A percentile compares a stretch with the other conserved stretches of the same genome.
These are phyloP conservation scores for Neurospora terricola DNA, from an alignment of 495 filamentous ascomycete species.

Conservation along the genomic window DNA sequence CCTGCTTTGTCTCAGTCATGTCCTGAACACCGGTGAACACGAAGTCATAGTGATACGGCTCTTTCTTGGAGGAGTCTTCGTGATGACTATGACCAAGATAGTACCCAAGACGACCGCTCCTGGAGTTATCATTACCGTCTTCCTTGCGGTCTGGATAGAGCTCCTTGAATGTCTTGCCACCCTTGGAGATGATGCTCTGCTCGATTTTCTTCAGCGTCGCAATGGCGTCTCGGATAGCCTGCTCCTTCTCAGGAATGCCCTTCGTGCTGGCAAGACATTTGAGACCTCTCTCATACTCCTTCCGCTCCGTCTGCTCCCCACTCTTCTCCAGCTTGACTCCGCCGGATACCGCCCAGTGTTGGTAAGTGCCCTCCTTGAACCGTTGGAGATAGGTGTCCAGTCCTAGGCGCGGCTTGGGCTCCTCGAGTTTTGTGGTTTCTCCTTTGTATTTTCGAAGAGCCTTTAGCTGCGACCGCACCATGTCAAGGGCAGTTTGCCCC, in stretches of 20 bases:
- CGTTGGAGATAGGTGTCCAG: constrained; percentile 33
- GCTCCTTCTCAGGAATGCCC: constrained; percentile 41
- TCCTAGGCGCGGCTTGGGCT: constrained; percentile 12
- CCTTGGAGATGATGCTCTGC: constrained; percentile 37
- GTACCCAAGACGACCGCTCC: not conserved
- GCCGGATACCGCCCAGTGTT: constrained; percentile 36
- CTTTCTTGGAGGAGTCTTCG: not conserved
- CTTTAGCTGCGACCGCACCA: constrained; percentile 40
- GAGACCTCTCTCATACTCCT: constrained; percentile 25
- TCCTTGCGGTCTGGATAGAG: constrained; percentile 43
- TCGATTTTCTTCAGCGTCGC: constrained; percentile 44
- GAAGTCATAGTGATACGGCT: constrained; percentile 38
- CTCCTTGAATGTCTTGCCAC: constrained; percentile 56
- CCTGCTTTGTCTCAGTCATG: constrained; percentile 39
- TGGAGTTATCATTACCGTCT: not conserved
- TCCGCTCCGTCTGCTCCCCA: constrained; percentile 8
- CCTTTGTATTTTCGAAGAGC: constrained; percentile 34
- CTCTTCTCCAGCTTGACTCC: constrained; percentile 16
- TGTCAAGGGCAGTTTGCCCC: constrained; percentile 45
- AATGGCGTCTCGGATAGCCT: constrained; percentile 37
- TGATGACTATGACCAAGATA: not conserved
- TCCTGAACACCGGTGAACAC: constrained; percentile 35
- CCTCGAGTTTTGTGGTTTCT: constrained; percentile 1
- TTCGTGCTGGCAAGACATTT: constrained; percentile 8
- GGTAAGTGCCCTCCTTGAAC: constrained; percentile 41